phyloP scores from a whole-genome alignment of 2,329 filamentous ascomycete genomes.

The Fusarium sp. region DNA sequence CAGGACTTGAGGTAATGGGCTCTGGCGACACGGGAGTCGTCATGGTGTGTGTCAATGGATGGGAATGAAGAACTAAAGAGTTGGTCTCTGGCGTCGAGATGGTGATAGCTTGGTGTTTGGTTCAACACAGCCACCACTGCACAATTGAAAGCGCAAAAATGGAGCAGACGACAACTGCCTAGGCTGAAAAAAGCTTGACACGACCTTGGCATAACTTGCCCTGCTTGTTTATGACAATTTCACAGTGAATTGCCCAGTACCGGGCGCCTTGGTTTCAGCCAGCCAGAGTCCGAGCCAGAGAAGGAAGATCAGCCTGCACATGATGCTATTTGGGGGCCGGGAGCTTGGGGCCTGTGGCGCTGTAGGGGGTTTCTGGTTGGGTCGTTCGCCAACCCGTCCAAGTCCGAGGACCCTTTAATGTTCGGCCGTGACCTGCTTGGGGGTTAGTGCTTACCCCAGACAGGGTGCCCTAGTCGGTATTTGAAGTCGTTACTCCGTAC shows the following conservation, averaged over 20 bases:
- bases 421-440: not conserved
- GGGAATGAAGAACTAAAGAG: not conserved
- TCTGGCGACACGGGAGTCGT: slow-evolving; percentile 28
- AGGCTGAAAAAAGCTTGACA: not conserved
- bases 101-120: not conserved
- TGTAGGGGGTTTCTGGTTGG: not conserved
- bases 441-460: slow-evolving; percentile 19
- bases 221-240: not conserved
- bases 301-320: not conserved
- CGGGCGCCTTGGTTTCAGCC: slow-evolving; percentile 9
- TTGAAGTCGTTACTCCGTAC: not conserved
- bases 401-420: not conserved
- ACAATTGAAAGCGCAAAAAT: not conserved
- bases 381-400: not conserved
- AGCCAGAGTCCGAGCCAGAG: not conserved
- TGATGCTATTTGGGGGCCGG: not conserved
- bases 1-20: slow-evolving; percentile 8
- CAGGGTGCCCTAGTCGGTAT: not conserved
- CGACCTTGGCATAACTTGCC: not conserved
- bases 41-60: not conserved
- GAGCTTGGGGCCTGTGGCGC: not conserved
- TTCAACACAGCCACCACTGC: not conserved
- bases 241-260: not conserved
- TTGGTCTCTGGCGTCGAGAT: not conserved
- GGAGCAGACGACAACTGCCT: not conserved